These are phyloP conservation scores for Colletotrichum theobromicola DNA, from an alignment of 2,329 filamentous ascomycete species.

Conservation along the genomic window DNA sequence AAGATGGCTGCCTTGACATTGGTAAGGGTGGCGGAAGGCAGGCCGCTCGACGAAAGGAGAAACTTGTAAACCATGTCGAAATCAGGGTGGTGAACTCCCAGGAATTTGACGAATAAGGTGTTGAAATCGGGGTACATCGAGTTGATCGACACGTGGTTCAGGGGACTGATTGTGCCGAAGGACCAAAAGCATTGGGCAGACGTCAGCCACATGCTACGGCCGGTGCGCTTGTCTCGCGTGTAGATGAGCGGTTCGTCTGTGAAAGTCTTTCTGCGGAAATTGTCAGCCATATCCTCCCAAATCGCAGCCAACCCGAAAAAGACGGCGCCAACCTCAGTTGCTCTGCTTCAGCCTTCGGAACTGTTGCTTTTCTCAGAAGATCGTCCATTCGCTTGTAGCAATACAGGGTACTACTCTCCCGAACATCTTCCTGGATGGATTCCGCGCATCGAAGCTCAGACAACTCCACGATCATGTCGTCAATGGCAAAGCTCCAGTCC, in stretches of 20 bases:
- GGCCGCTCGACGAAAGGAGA: not conserved
- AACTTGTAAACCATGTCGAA: not conserved
- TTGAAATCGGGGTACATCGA: not conserved
- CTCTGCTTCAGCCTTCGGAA: not conserved
- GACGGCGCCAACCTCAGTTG: not conserved
- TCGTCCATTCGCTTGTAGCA: not conserved
- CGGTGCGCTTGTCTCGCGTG: not conserved
- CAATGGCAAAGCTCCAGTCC: not conserved
- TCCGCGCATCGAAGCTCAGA: not conserved
- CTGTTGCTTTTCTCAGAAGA: not conserved
- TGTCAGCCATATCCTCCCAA: not conserved
- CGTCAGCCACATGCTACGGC: not conserved
- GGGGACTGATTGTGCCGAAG: not conserved
- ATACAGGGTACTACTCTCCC: not conserved
- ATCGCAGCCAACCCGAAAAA: not conserved
- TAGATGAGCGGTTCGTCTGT: not conserved
- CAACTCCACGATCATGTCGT: not conserved
- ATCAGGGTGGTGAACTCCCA: not conserved
- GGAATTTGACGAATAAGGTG: not conserved
- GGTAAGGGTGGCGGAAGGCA: not conserved
- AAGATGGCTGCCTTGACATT: not conserved
- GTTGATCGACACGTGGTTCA: not conserved
- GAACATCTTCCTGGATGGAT: no score
- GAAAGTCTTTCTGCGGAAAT: not conserved
- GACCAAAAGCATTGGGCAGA: not conserved